Evolutionary conservation across 2,329 filamentous ascomycete genomes (phyloP).

Genomic region (Parasarocladium wereldwijsianum): DNA sequence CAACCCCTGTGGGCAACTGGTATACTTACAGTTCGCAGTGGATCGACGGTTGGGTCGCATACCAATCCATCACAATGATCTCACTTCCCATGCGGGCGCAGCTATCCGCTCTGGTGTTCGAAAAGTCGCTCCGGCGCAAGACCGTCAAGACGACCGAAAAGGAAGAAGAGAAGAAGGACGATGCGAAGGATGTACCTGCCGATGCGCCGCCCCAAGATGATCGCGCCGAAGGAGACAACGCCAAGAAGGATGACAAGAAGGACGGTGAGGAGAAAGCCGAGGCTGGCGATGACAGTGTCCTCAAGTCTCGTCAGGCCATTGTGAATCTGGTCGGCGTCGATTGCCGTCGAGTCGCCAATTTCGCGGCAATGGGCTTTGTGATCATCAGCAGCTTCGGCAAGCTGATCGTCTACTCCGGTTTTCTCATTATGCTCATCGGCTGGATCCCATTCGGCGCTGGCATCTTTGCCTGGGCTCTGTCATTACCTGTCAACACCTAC

Average conservation of each 20-base stretch:
- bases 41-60: slow-evolving; percentile 52
- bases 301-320: slow-evolving; percentile 48
- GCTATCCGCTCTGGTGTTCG: slow-evolving; percentile 57
- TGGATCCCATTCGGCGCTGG: slow-evolving; percentile 56
- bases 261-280: slow-evolving; percentile 33
- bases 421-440: slow-evolving; percentile 55
- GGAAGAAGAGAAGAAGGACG: slow-evolving; percentile 18
- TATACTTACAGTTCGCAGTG: slow-evolving; percentile 20
- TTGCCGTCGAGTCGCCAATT: slow-evolving; percentile 52
- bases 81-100: slow-evolving; percentile 54
- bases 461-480: slow-evolving; percentile 45
- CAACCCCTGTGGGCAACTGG: not conserved
- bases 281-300: slow-evolving; percentile 16
- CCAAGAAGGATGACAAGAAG: slow-evolving; percentile 26
- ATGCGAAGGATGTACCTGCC: slow-evolving; percentile 15
- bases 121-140: slow-evolving; percentile 63
- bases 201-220: not conserved
- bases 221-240: slow-evolving; percentile 15
- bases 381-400: slow-evolving; percentile 49
- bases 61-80: slow-evolving; percentile 48
- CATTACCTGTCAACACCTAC: slow-evolving; percentile 54
- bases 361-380: slow-evolving; percentile 50
- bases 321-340: slow-evolving; percentile 73
- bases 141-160: slow-evolving; percentile 50
- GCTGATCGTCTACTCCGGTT: slow-evolving; percentile 48